Percentiles rank a stretch among this genome's conserved stretches.
These are phyloP conservation scores for Colletotrichum falcatum DNA, from an alignment of 2,329 filamentous ascomycete genomes.

Conservation along the genomic window DNA sequence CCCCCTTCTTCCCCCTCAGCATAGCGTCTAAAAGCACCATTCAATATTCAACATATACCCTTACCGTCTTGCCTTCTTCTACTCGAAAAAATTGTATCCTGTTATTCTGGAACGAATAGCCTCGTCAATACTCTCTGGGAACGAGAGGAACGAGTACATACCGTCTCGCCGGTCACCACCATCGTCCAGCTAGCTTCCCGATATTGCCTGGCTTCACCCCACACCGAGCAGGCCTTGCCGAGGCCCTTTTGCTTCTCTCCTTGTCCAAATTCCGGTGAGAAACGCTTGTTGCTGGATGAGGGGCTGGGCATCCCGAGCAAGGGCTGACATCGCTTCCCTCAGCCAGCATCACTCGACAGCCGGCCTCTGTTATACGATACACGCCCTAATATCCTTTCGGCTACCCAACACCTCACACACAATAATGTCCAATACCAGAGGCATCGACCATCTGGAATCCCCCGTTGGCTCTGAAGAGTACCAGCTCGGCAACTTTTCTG, in stretches of 20 bases:
- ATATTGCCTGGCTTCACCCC: neutral
- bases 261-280: neutral
- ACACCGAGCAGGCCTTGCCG: neutral
- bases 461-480: neutral
- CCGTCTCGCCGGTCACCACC: neutral
- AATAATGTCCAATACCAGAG: constrained; percentile 19
- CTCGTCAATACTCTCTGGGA: neutral
- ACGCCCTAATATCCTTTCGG: neutral
- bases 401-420: neutral
- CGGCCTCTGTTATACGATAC: neutral
- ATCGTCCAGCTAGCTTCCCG: neutral
- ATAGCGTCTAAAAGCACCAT: neutral
- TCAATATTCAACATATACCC: neutral
- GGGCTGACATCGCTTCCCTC: neutral
- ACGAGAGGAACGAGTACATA: neutral
- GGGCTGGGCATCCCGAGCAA: too few species aligned
- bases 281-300: neutral
- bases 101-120: constrained; percentile 22
- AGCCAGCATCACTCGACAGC: constrained; percentile 17
- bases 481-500: constrained; percentile 14
- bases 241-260: neutral
- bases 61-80: neutral
- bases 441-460: neutral
- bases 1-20: neutral
- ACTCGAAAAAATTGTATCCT: neutral